A percentile compares a stretch with the other conserved stretches of the same genome.
phyloP scores from a whole-genome alignment of 108 stramenopile genomes.

The Epipyxis sp. region DNA sequence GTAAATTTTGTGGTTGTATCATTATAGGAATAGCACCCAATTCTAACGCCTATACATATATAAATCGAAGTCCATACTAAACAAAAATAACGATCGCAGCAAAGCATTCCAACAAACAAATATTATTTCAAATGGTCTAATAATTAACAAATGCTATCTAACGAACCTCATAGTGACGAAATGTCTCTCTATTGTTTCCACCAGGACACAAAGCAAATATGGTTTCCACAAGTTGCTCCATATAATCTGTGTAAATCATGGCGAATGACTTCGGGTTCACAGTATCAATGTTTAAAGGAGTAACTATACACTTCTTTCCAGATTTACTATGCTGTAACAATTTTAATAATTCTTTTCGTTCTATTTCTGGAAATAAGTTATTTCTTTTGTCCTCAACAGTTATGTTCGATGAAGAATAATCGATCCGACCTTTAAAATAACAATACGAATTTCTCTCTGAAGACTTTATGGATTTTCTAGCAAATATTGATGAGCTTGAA shows the following conservation, averaged over 20 bases:
- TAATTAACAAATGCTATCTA: not conserved
- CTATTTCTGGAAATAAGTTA: not conserved
- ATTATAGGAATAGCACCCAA: not conserved
- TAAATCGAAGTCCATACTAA: not conserved
- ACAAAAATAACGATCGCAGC: not conserved
- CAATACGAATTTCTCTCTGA: not conserved
- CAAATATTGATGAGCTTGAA: too few species aligned
- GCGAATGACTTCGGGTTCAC: not conserved
- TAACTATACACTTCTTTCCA: not conserved
- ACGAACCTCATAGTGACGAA: constrained; percentile 5
- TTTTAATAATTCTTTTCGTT: not conserved
- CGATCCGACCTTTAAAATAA: not conserved
- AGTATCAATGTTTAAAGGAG: not conserved
- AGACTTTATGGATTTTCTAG: too few species aligned
- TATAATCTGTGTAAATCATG: not conserved
- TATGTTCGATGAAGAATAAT: not conserved
- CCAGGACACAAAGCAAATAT: not conserved
- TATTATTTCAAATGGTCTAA: too few species aligned
- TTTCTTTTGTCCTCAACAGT: not conserved
- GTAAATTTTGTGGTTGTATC: not conserved
- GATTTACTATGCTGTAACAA: not conserved
- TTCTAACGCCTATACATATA: not conserved
- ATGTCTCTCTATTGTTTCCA: constrained; percentile 17
- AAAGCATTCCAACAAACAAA: not conserved
- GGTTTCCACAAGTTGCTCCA: not conserved